Evolutionary conservation across 2,329 filamentous ascomycete genomes (phyloP), one percentile per base, ranked within the genome.

Genomic region (Aspergillus novofumigatus): DNA sequence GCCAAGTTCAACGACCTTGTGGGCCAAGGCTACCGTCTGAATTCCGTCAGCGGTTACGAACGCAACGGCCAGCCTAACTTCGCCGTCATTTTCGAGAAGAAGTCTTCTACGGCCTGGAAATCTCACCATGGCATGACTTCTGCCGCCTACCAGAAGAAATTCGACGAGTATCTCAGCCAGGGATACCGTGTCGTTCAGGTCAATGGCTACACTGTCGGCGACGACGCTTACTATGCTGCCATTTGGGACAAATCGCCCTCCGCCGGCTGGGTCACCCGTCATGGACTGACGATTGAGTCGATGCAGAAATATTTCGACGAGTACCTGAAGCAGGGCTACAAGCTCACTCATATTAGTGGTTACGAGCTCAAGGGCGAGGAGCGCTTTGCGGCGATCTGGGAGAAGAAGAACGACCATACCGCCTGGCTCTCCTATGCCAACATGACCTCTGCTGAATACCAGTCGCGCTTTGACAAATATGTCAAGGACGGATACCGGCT

Each of bases 381-480:
- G n/a, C 59, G 56, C 11, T 61, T 53, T 53, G 59, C 59, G 9
- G 59, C 59, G 8, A 25, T 61, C 5, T 61, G 59, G 59, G 59
- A 61, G 54, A 55, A 61, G 54, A 14, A n/a, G 10, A 35, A 49
- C 25, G 49, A 56, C 6, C 35, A 20, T 17, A 25, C 21, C 8
- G 45, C 41, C 14, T 56, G 54, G 56, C 42, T 38, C 20, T 55
- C 59, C 11, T 52, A 42, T 29, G 53, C 50, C 0, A 44, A 52
- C 14, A 28, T 61, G 52, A 57, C 54, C 10, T 49, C 59, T 26
- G 21, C 52, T 1, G 44, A 50, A 11, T 56, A 59, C 14, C 56
- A 61, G 38, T 41, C 50, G 14, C 52, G 42, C 1, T 61, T 59
- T 28, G 51, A 61, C 21, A 26, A 49, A 2, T 58, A 56, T 35